phyloP scores from a whole-genome alignment of 176 grass and related monocot species.

The Musa beccarii region DNA sequence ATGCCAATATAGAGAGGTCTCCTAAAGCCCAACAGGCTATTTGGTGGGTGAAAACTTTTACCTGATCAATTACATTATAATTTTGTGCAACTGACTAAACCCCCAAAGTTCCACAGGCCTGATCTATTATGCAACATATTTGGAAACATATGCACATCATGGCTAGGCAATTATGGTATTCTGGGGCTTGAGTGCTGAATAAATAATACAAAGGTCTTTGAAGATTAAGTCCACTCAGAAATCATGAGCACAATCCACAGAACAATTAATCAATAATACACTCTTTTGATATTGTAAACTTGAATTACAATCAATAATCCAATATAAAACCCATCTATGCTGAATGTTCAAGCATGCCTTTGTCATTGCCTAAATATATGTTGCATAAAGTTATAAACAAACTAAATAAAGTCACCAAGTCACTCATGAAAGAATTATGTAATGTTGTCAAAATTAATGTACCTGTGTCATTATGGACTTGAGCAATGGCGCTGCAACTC shows the following conservation, averaged over 20 bases:
- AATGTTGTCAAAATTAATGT: constrained; percentile 7
- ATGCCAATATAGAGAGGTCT: neutral
- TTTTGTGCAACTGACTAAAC: neutral
- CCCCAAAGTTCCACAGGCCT: too few species aligned
- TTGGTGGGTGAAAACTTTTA: neutral
- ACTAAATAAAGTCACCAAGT: neutral
- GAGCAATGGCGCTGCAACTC: constrained; percentile 66
- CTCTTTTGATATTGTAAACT: too few species aligned
- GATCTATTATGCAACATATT: too few species aligned
- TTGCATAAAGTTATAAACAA: too few species aligned
- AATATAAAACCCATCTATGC: too few species aligned
- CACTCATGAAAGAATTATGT: neutral
- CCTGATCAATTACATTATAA: neutral
- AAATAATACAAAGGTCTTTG: neutral
- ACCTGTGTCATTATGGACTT: constrained; percentile 96
- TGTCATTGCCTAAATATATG: too few species aligned
- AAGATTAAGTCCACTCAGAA: neutral
- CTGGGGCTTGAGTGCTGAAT: neutral
- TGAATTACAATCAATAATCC: too few species aligned
- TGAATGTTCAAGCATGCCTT: too few species aligned
- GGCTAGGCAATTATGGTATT: neutral
- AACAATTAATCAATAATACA: neutral
- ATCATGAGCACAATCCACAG: neutral
- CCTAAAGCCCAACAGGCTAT: neutral
- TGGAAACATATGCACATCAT: too few species aligned